Evolutionary conservation across 768 basidiomycete species (phyloP).

Genomic region (Clitopilus passeckerianus): DNA sequence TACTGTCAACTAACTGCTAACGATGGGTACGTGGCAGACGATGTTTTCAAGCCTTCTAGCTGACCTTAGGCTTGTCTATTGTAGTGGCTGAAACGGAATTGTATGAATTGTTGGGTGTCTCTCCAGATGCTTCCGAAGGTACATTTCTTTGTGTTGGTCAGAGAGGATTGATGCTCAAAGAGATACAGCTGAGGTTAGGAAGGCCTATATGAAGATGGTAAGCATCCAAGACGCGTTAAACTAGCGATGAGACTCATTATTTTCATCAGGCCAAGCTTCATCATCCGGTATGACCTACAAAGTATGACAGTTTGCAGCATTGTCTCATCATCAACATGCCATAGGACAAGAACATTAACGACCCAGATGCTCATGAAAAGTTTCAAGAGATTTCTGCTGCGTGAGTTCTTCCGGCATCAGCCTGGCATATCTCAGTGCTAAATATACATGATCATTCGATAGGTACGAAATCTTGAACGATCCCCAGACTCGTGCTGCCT

Average conservation of each 20-base stretch:
- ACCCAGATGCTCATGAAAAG: conserved; percentile 74
- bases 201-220: conserved; percentile 91
- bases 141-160: conserved; percentile 3
- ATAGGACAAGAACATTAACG: conserved; percentile 89
- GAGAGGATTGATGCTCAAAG: conserved; percentile 10
- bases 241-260: conserved; percentile 8
- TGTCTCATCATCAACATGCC: conserved; percentile 1
- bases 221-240: conserved; percentile 9
- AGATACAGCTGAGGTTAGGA: conserved; percentile 77
- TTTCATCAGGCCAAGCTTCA: conserved; percentile 70
- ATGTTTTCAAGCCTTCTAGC: too few relatives aligned
- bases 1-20: conserved; percentile 3
- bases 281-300: conserved; percentile 60
- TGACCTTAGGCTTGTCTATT: not conserved
- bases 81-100: conserved; percentile 77
- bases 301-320: not conserved
- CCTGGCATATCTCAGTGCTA: not conserved
- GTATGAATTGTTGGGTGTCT: conserved; percentile 81
- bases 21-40: not conserved
- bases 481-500: conserved; percentile 58
- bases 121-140: conserved; percentile 71
- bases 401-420: conserved; percentile 37
- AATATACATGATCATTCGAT: conserved; percentile 4
- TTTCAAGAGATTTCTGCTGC: conserved; percentile 91
- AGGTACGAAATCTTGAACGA: conserved; percentile 85